Conservation (phyloP, 805 yeast species). For the Candida patagonica region DNA sequence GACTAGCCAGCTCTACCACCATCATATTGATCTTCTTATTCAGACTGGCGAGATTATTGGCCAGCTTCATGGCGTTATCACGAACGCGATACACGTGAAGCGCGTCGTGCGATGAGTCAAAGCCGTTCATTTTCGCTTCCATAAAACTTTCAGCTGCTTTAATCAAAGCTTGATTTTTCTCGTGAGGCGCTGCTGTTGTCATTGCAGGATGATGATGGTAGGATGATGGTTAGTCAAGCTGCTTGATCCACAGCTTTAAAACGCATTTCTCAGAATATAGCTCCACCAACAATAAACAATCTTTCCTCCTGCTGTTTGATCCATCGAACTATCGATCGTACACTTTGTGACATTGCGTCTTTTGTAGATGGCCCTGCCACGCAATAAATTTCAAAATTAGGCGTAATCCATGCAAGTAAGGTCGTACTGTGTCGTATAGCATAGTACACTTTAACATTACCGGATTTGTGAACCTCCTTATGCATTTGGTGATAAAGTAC, state of each 20-base stretch:
- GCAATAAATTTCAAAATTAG: constrained; percentile 52
- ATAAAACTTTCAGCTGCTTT: constrained; percentile 11
- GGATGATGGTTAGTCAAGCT: neutral
- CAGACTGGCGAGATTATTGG: constrained; percentile 9
- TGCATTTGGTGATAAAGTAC: constrained; percentile 29
- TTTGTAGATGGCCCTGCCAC: constrained; percentile 54
- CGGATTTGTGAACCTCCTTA: constrained; percentile 26
- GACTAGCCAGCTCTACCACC: constrained; percentile 27
- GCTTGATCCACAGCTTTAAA: no score
- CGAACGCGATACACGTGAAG: constrained; percentile 26
- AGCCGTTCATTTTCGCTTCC: constrained; percentile 18
- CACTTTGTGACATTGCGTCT: constrained; percentile 48
- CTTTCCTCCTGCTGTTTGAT: constrained; percentile 61
- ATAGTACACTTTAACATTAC: constrained; percentile 22
- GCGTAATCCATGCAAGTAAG: constrained; percentile 48
- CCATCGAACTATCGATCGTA: constrained; percentile 64
- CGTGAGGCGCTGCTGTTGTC: no score
- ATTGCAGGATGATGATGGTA: neutral
- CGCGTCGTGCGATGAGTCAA: constrained; percentile 27
- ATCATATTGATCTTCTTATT: constrained; percentile 13
- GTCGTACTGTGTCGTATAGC: constrained; percentile 20
- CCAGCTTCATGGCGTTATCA: constrained; percentile 21
- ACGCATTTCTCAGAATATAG: constrained; percentile 48
- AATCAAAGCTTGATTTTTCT: no score
- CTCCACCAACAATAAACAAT: constrained; percentile 67